Conservation (phyloP, 192 early-diverging fungal species). For the Backusella westeae region DNA sequence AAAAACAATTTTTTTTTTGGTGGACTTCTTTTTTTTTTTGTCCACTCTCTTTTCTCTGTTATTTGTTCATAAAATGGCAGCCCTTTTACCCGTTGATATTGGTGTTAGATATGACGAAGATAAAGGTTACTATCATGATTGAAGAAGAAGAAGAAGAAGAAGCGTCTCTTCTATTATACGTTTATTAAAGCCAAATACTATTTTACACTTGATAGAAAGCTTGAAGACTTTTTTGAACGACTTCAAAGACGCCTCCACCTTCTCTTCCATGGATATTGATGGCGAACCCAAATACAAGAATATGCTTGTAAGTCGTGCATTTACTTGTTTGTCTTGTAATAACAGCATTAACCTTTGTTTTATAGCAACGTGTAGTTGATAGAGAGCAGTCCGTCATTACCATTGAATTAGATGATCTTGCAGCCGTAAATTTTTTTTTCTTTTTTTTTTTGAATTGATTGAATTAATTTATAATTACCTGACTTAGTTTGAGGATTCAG, state of each 20-base stretch:
- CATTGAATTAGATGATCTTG: conserved; percentile 69
- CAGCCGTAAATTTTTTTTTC: conserved; percentile 31
- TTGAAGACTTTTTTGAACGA: conserved; percentile 5
- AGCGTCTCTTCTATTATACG: not conserved
- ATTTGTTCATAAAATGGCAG: conserved; percentile 20
- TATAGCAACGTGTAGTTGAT: conserved; percentile 64
- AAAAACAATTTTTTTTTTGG: conserved; percentile 1
- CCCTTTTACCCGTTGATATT: conserved; percentile 23
- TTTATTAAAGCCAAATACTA: not conserved
- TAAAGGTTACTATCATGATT: conserved; percentile 13
- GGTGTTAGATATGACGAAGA: conserved; percentile 29
- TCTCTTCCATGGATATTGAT: conserved; percentile 20
- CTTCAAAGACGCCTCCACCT: not conserved
- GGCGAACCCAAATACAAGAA: conserved; percentile 41
- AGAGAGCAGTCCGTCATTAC: conserved; percentile 56
- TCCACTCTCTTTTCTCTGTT: not conserved
- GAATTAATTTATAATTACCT: conserved; percentile 2
- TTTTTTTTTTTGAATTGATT: not conserved
- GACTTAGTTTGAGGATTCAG: conserved; percentile 37
- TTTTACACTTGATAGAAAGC: not conserved
- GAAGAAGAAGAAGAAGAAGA: not conserved
- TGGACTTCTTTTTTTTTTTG: not conserved
- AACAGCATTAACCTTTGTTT: not conserved
- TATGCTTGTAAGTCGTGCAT: conserved; percentile 34
- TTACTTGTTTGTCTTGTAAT: not conserved